Conservation (phyloP, 805 yeast genomes). For the Candida saitoana region DNA sequence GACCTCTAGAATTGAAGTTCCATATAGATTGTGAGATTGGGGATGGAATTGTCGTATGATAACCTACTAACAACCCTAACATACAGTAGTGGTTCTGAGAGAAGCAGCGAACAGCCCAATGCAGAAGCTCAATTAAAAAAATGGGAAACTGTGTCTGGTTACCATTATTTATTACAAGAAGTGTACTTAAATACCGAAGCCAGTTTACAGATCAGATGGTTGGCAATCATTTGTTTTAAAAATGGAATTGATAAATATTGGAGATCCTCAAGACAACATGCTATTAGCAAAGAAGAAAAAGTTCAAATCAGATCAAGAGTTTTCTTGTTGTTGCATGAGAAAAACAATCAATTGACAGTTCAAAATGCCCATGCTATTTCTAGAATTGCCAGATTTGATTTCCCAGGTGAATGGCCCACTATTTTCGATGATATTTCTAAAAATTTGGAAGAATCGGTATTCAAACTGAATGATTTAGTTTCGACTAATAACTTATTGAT, state of each 20-base stretch:
- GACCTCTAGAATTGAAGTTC: background rate
- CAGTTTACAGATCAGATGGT: slow-evolving; percentile 73
- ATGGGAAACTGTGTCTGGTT: slow-evolving; percentile 68
- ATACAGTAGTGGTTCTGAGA: slow-evolving; percentile 35
- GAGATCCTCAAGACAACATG: slow-evolving; percentile 62
- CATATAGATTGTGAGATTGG: background rate
- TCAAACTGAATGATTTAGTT: slow-evolving; percentile 41
- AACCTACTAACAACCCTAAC: slow-evolving; percentile 26
- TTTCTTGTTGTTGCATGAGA: slow-evolving; percentile 60
- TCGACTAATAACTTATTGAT: slow-evolving; percentile 60
- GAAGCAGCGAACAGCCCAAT: slow-evolving; percentile 48
- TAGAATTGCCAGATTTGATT: slow-evolving; percentile 75
- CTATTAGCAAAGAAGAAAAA: slow-evolving; percentile 64
- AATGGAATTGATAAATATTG: slow-evolving; percentile 84
- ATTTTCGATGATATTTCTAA: slow-evolving; percentile 62
- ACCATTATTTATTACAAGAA: slow-evolving; percentile 52
- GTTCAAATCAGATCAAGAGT: slow-evolving; percentile 52
- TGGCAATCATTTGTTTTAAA: slow-evolving; percentile 82
- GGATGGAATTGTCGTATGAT: slow-evolving; percentile 22
- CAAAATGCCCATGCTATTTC: slow-evolving; percentile 86
- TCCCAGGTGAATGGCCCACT: slow-evolving; percentile 82
- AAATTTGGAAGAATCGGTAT: slow-evolving; percentile 42
- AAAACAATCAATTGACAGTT: slow-evolving; percentile 66
- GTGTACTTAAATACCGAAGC: slow-evolving; percentile 54
- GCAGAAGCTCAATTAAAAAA: slow-evolving; percentile 67